These are phyloP conservation scores for Alloascoidea hylecoeti DNA, from an alignment of 805 yeast genomes.

Conservation along the genomic window DNA sequence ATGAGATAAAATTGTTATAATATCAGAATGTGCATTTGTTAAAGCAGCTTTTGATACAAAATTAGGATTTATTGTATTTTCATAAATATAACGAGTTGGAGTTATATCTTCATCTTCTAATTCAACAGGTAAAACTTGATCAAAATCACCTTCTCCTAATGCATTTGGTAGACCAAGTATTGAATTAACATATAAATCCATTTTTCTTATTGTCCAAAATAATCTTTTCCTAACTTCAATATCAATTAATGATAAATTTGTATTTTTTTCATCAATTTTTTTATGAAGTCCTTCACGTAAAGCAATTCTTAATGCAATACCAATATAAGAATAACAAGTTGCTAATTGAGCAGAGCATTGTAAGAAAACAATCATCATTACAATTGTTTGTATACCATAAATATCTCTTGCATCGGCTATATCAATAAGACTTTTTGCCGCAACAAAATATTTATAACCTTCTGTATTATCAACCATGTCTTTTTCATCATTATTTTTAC, in stretches of 20 bases:
- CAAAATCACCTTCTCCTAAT: slow-evolving; percentile 67
- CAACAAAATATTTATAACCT: slow-evolving; percentile 67
- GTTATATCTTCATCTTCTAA: slow-evolving; percentile 81
- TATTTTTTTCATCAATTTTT: slow-evolving; percentile 38
- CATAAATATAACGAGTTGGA: slow-evolving; percentile 35
- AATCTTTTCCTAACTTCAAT: slow-evolving; percentile 71
- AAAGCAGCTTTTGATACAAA: slow-evolving; percentile 59
- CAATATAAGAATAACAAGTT: slow-evolving; percentile 81
- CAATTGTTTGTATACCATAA: slow-evolving; percentile 71
- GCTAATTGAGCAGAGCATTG: slow-evolving; percentile 82
- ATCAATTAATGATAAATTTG: slow-evolving; percentile 60
- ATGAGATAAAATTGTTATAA: slow-evolving; percentile 56
- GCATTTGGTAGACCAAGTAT: slow-evolving; percentile 77
- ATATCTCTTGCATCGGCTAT: slow-evolving; percentile 75
- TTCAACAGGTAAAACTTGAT: slow-evolving; percentile 76
- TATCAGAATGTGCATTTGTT: slow-evolving; percentile 73
- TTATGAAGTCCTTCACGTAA: slow-evolving; percentile 75
- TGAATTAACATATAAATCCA: slow-evolving; percentile 82
- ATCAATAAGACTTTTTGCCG: slow-evolving; percentile 66
- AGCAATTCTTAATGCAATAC: slow-evolving; percentile 74
- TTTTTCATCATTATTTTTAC: slow-evolving; percentile 23
- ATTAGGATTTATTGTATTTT: slow-evolving; percentile 31
- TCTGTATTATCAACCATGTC: slow-evolving; percentile 28
- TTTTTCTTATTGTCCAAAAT: slow-evolving; percentile 82
- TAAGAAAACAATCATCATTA: slow-evolving; percentile 72